Conservation (phyloP, 2,329 filamentous ascomycete genomes). For the Paecilomyces niveus region DNA sequence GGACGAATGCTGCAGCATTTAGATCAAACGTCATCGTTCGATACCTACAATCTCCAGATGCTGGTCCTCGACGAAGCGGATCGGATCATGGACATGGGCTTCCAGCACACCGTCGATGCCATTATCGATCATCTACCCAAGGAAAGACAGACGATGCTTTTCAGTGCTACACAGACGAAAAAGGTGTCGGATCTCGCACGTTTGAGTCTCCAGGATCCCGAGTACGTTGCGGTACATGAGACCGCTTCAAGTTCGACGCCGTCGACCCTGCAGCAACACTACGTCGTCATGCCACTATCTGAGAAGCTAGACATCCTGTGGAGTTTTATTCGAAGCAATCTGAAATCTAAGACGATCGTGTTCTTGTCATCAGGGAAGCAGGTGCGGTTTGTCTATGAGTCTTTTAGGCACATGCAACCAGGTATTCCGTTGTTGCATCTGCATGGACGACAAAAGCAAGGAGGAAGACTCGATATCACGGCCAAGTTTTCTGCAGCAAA, state of each 20-base stretch:
- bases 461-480: slow-evolving; percentile 80
- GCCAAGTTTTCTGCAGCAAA: slow-evolving; percentile 73
- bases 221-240: slow-evolving; percentile 93
- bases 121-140: slow-evolving; percentile 86
- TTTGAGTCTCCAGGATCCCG: slow-evolving; percentile 78
- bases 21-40: slow-evolving; percentile 85
- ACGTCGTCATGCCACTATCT: slow-evolving; percentile 73
- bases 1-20: slow-evolving; percentile 93
- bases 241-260: slow-evolving; percentile 73
- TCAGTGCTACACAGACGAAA: slow-evolving; percentile 93
- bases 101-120: slow-evolving; percentile 82
- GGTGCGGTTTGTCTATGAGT: slow-evolving; percentile 91
- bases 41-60: slow-evolving; percentile 85
- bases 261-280: slow-evolving; percentile 78
- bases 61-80: slow-evolving; percentile 94
- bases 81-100: slow-evolving; percentile 96
- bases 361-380: slow-evolving; percentile 95
- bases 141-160: slow-evolving; percentile 82
- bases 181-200: slow-evolving; percentile 87
- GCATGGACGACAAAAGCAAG: slow-evolving; percentile 89
- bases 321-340: slow-evolving; percentile 83
- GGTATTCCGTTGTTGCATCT: slow-evolving; percentile 90
- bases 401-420: slow-evolving; percentile 85
- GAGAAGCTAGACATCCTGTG: slow-evolving; percentile 90
- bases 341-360: slow-evolving; percentile 91